phyloP scores from a whole-genome alignment of 345 rosid species.

The Lepidium africanum region DNA sequence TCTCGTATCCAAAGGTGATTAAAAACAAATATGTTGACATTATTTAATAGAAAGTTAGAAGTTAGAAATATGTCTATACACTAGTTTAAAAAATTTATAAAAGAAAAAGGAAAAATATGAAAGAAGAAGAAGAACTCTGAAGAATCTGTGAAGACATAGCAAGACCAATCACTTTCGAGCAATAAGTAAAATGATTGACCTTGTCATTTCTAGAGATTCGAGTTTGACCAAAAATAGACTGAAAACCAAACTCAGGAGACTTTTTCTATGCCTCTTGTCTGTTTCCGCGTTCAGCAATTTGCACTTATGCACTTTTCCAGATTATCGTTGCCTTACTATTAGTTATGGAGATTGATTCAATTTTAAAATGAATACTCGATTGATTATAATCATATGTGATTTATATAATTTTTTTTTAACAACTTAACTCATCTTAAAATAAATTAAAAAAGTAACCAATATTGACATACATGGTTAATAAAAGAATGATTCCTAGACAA shows the following conservation, averaged over 20 bases:
- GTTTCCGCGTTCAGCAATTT: not conserved
- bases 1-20: not conserved
- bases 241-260: slow-evolving; percentile 21
- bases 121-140: not conserved
- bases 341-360: no score
- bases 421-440: no score
- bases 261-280: not conserved
- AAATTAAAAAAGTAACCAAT: no score
- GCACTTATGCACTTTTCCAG: not conserved
- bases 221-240: slow-evolving; percentile 20
- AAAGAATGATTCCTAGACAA: no score
- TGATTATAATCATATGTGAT: no score
- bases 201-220: not conserved
- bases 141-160: slow-evolving; percentile 6
- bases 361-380: no score
- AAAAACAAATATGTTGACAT: not conserved
- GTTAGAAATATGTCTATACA: not conserved
- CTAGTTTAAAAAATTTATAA: not conserved
- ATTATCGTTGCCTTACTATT: not conserved
- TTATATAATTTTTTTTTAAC: no score
- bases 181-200: not conserved
- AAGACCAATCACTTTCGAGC: slow-evolving; percentile 19
- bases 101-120: no score
- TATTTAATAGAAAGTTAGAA: not conserved
- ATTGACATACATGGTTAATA: no score